A percentile compares a stretch with the other conserved stretches of the same genome.
phyloP scores from a whole-genome alignment of 345 rosid species.

The Salix viminalis region DNA sequence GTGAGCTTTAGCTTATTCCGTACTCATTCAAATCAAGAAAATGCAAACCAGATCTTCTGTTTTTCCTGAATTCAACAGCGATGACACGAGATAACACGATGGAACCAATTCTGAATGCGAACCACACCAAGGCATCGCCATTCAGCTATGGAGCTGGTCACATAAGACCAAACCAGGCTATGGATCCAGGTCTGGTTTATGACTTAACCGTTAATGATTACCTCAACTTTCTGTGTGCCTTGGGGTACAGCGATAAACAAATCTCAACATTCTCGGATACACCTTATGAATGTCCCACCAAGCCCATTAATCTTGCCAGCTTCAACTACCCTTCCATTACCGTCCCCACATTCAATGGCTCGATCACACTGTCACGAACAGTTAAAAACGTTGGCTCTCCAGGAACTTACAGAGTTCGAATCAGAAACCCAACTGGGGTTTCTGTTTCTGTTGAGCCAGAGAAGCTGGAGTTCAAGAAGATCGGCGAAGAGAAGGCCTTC shows the following conservation, averaged over 20 bases:
- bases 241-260: slow-evolving; percentile 11
- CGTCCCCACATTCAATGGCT: slow-evolving; percentile 16
- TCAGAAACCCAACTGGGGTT: slow-evolving; percentile 16
- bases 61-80: slow-evolving; percentile 8
- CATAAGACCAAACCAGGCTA: slow-evolving; percentile 19
- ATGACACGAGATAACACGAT: slow-evolving; percentile 3
- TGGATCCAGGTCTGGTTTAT: slow-evolving; percentile 33
- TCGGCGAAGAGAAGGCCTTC: slow-evolving; percentile 22
- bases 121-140: slow-evolving; percentile 13
- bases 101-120: slow-evolving; percentile 18
- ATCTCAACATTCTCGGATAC: slow-evolving; percentile 10
- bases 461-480: slow-evolving; percentile 15
- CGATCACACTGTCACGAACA: slow-evolving; percentile 14
- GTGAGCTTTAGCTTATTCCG: background rate
- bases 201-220: slow-evolving; percentile 19
- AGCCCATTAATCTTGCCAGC: slow-evolving; percentile 4
- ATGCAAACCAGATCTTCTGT: background rate
- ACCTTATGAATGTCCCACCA: slow-evolving; percentile 12
- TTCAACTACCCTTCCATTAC: slow-evolving; percentile 32
- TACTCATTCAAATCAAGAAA: background rate
- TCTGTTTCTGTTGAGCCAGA: slow-evolving; percentile 19
- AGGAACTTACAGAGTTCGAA: slow-evolving; percentile 3
- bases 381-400: slow-evolving; percentile 27
- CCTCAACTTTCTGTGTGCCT: slow-evolving; percentile 24
- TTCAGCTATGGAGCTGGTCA: slow-evolving; percentile 29